Conservation (phyloP, 352 stramenopile genomes). For the Globisporangium emineosum region DNA sequence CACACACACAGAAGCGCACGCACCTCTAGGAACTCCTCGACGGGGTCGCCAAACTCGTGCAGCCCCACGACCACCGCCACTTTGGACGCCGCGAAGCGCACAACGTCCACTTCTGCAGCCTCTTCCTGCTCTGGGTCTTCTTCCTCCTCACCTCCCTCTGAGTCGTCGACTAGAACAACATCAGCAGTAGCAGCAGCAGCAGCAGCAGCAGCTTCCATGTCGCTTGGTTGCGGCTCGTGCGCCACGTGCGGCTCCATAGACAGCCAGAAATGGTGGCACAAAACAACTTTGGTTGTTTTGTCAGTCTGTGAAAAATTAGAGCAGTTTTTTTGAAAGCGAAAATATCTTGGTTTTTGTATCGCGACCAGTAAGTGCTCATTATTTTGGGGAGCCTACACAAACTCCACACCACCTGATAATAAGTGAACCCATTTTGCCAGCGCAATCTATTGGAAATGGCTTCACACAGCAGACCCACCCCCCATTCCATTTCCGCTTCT, state of each 20-base stretch:
- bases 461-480: neutral
- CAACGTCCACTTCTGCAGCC: conserved; percentile 8
- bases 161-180: neutral
- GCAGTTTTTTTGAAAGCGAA: neutral
- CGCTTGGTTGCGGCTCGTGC: neutral
- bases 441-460: neutral
- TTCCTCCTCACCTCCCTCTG: neutral
- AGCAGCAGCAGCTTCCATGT: neutral
- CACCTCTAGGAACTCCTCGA: conserved; percentile 47
- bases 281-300: too few relatives aligned
- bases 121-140: neutral
- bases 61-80: conserved; percentile 65
- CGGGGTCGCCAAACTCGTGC: conserved; percentile 63
- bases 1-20: too few relatives aligned
- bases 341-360: conserved; percentile 1
- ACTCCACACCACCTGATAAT: neutral
- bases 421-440: neutral
- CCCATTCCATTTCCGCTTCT: neutral
- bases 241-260: neutral
- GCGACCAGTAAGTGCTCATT: too few relatives aligned
- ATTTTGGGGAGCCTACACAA: too few relatives aligned
- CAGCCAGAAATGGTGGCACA: too few relatives aligned
- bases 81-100: conserved; percentile 71
- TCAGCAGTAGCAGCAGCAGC: neutral
- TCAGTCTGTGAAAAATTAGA: too few relatives aligned